Conservation (phyloP, 495 filamentous ascomycete genomes). For the Penicillium subrubescens region DNA sequence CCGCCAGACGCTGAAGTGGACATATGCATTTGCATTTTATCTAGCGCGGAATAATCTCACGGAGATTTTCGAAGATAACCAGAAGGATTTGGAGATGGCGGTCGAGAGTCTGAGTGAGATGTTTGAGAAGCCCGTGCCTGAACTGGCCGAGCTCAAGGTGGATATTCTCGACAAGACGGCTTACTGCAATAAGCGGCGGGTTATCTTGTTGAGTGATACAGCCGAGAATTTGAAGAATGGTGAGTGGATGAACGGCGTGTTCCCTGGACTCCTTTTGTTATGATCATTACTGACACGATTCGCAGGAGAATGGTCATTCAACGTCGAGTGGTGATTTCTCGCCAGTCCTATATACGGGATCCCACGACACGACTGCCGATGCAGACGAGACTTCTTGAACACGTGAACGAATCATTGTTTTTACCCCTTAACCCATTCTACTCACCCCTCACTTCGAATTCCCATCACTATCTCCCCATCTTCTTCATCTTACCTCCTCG, state of each 20-base stretch:
- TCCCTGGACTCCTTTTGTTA: not conserved
- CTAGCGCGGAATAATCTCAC: conserved; percentile 92
- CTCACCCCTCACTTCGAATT: not conserved
- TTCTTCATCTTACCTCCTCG: not conserved
- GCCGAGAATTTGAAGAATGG: conserved; percentile 87
- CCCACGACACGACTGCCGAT: not conserved
- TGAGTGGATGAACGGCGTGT: conserved; percentile 49
- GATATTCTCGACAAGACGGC: conserved; percentile 98
- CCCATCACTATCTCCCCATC: not conserved
- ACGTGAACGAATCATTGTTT: conserved; percentile 35
- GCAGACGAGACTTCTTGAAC: conserved; percentile 29
- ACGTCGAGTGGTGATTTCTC: conserved; percentile 43
- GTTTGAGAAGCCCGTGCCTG: conserved; percentile 91
- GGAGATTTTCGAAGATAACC: conserved; percentile 97
- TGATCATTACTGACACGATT: conserved; percentile 8
- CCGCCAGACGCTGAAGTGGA: conserved; percentile 97
- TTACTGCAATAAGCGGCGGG: conserved; percentile 89
- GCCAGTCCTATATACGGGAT: not conserved
- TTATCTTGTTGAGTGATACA: conserved; percentile 88
- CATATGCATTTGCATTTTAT: conserved; percentile 97
- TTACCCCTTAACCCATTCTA: not conserved
- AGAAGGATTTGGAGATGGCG: conserved; percentile 95
- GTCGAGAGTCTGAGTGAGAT: conserved; percentile 94
- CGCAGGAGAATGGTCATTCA: conserved; percentile 49
- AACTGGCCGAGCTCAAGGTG: conserved; percentile 83